phyloP scores from a whole-genome alignment of 2,329 filamentous ascomycete genomes.

The Penicillium corylophilum region DNA sequence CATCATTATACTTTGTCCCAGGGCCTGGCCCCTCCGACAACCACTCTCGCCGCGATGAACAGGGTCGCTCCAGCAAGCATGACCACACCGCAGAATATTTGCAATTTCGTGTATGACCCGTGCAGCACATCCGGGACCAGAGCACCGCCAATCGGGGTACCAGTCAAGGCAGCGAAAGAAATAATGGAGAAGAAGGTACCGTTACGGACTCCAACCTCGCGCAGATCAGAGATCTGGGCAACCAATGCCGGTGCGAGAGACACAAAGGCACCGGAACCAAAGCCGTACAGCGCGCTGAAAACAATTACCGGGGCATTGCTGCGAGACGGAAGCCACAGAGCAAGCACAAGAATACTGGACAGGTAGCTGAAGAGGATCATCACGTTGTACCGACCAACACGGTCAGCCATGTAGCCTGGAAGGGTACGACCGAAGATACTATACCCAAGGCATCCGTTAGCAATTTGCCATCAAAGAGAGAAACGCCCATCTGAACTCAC shows the following conservation, averaged over 20 bases:
- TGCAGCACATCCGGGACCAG: conserved; percentile 26
- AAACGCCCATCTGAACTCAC: conserved; percentile 21
- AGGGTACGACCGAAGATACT: conserved; percentile 36
- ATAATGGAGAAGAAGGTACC: conserved; percentile 64
- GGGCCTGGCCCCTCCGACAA: conserved; percentile 25
- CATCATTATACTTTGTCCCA: conserved; percentile 20
- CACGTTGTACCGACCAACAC: conserved; percentile 37
- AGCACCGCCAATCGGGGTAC: conserved; percentile 31
- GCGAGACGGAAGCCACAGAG: conserved; percentile 56
- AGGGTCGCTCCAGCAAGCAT: conserved; percentile 25
- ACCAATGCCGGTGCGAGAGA: conserved; percentile 63
- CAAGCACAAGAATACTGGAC: conserved; percentile 37
- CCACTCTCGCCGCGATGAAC: conserved; percentile 24
- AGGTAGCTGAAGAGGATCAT: conserved; percentile 50
- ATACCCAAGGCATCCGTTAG: neutral
- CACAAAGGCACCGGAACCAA: conserved; percentile 66
- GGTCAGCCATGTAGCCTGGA: conserved; percentile 33
- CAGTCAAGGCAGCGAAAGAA: conserved; percentile 62
- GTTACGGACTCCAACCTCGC: conserved; percentile 66
- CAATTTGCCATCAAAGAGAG: neutral
- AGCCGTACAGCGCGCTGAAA: conserved; percentile 68
- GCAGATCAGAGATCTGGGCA: conserved; percentile 68
- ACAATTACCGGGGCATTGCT: conserved; percentile 60
- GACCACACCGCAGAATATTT: conserved; percentile 29
- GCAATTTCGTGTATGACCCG: conserved; percentile 25